Base-by-base conservation (phyloP, 108 stramenopile species). In the Cyclostephanos invisitatus region DNA sequence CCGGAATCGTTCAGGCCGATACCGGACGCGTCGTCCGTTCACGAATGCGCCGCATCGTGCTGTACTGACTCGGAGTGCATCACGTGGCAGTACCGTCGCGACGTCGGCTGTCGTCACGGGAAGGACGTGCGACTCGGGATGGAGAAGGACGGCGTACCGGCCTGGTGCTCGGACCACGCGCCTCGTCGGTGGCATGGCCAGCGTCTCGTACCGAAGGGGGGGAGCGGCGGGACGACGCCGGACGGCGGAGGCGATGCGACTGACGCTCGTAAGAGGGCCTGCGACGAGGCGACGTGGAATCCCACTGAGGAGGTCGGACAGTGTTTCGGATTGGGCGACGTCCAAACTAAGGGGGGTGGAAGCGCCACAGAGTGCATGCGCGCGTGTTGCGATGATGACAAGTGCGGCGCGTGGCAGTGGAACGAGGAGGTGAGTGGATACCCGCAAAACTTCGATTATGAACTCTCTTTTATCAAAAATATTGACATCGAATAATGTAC, bases 291-390 rank as follows among this genome's bases (percentile, higher is more conserved):
- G 6, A 82, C 85, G 6, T 86, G 85, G 85, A 77, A 86, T 68
- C 83, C 85, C 25, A 47, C 82, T 8, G 83, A 86, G 36, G 64
- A 82, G 67, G 49, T 64, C 10, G 85, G 85, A 22, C 85, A 86
- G 59, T 86, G 85, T 40, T 86, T 86, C 72, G 85, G 85, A 50
- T 63, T 86, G 47, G 85, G 85, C 0, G 83, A 84, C 59, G 83
- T 82, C 11, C 78, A 66, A 20, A 24, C 27, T 32, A 17, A 63
- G 32, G 72, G 68, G 0, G 68, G 62, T 50, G 78, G 75, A 10
- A 64, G 64, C 20, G 83, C 83, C 3, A 55, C 59, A 44, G 72
- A 73, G 28, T 86, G 85, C 54, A 84, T 70, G 76, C 36, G 49
- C 53, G 85, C 83, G 35, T 86, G 85, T 62, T 86, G 85, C 64